phyloP scores from a whole-genome alignment of 805 yeast species.

The Metschnikowia kunwiensis region DNA sequence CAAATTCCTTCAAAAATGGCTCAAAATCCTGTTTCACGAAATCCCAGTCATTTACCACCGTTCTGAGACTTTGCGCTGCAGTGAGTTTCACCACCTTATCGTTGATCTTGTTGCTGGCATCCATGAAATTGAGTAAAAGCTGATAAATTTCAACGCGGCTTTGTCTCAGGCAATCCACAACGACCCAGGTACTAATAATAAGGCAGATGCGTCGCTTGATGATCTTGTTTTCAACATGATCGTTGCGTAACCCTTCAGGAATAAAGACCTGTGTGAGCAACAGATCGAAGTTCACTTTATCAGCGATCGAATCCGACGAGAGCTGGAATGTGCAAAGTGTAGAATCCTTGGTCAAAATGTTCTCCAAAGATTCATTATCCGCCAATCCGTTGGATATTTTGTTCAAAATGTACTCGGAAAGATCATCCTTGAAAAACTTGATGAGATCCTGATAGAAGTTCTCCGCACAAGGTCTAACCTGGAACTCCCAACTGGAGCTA shows the following conservation, averaged over 20 bases:
- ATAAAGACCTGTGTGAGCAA: conserved; percentile 57
- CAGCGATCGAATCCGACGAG: conserved; percentile 62
- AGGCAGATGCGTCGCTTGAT: conserved; percentile 74
- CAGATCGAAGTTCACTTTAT: conserved; percentile 65
- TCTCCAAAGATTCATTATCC: conserved; percentile 34
- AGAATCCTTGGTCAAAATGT: conserved; percentile 71
- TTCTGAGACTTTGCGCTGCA: conserved; percentile 64
- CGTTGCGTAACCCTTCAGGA: conserved; percentile 57
- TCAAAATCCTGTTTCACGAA: conserved; percentile 66
- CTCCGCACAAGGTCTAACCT: conserved; percentile 83
- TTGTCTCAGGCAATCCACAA: conserved; percentile 58
- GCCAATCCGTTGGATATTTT: conserved; percentile 50
- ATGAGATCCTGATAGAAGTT: conserved; percentile 76
- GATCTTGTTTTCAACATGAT: conserved; percentile 51
- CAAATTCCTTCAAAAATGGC: conserved; percentile 57
- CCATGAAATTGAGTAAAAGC: conserved; percentile 51
- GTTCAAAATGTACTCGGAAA: conserved; percentile 53
- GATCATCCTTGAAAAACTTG: conserved; percentile 53
- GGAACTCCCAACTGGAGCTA: conserved; percentile 75
- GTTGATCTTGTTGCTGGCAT: conserved; percentile 41
- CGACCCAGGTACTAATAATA: conserved; percentile 78
- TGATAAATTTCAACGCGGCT: conserved; percentile 58
- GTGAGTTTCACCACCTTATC: conserved; percentile 83
- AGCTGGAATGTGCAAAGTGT: conserved; percentile 80
- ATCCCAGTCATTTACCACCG: conserved; percentile 82